Evolutionary conservation across 176 grass and related monocot species (phyloP), one percentile per base, ranked within the genome.

Genomic region (Oryza glumipatula): DNA sequence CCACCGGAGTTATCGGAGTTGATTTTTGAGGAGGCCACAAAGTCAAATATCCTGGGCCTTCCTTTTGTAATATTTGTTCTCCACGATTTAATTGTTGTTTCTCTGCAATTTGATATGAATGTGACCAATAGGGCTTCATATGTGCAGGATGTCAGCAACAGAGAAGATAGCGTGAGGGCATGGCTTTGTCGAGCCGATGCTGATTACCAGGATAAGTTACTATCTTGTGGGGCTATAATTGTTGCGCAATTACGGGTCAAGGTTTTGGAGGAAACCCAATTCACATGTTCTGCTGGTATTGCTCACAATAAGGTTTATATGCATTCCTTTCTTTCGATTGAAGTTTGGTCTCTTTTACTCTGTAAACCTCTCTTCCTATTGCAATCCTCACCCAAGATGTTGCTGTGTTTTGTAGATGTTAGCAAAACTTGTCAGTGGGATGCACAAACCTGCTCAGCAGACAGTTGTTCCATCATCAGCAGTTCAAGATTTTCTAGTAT

Each of bases 381-480:
- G 11, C 60, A 76, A 8, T 65, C 46, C 21, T 49, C 79, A 81
- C 23, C 69, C 63, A 86, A 86, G 73, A 71, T 67, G 68, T 85
- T 70, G n/a, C 83, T 75, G 67, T 78, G 69, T 33, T 92, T 15
- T 19, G 64, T 83, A 95, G 96, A 92, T 98, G 93, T 79, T 98
- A 87, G 93, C 96, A 72, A 98, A 98, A 88, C 96, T 95, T 90
- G 89, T 92, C 21, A 98, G 96, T 24, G 88, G 89, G 54, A 95
- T 95, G 93, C 85, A 98, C 87, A 98, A 98, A 73, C 96, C 96
- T 87, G 96, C 96, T 87, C 93, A 98, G 80, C 93, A 98, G 88
- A 95, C 96, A 47, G 87, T 98, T 76, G 93, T 94, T 30, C 93
- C 93, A 71, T 88, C 91, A n/a, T 92, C 91, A 45, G 95, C 93